A percentile compares a stretch with the other conserved stretches of the same genome.
phyloP scores from a whole-genome alignment of 106 monocot species.

The Cymbidium sinense region DNA sequence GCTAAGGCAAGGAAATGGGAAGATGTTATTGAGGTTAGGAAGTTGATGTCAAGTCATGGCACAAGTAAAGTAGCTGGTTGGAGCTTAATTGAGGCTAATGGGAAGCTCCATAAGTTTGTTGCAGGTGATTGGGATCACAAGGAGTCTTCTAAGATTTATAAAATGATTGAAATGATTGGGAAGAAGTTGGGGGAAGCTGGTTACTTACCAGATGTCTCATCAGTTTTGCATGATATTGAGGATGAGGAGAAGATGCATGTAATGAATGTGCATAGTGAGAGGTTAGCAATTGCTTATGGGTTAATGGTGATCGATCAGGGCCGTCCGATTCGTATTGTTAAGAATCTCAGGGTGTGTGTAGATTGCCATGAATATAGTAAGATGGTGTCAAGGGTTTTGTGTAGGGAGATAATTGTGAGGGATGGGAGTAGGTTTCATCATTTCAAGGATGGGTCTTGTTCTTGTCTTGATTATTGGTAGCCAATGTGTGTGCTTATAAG shows the following conservation, averaged over 20 bases:
- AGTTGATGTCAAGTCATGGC: conserved; percentile 31
- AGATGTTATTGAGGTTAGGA: conserved; percentile 39
- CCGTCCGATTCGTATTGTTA: conserved; percentile 38
- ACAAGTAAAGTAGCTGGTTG: conserved; percentile 49
- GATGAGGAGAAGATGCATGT: conserved; percentile 57
- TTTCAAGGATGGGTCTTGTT: conserved; percentile 54
- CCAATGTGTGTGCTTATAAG: background rate
- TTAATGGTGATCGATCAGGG: conserved; percentile 31
- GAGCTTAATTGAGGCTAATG: conserved; percentile 55
- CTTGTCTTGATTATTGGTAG: conserved; percentile 57
- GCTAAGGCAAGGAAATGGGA: conserved; percentile 59
- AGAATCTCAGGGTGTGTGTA: conserved; percentile 54
- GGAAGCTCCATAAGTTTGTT: conserved; percentile 43
- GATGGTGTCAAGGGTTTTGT: conserved; percentile 51
- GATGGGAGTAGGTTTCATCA: conserved; percentile 78
- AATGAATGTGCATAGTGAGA: conserved; percentile 56
- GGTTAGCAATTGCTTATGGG: conserved; percentile 62
- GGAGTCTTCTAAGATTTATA: conserved; percentile 29
- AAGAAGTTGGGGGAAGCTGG: conserved; percentile 37
- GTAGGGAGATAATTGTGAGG: conserved; percentile 61
- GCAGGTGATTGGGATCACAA: conserved; percentile 45
- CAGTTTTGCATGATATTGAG: conserved; percentile 55
- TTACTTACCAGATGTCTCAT: conserved; percentile 42
- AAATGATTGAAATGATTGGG: conserved; percentile 27
- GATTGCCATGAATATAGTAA: conserved; percentile 71